phyloP scores from a whole-genome alignment of 2,329 filamentous ascomycete species.

The Incumbomyces delicatus region DNA sequence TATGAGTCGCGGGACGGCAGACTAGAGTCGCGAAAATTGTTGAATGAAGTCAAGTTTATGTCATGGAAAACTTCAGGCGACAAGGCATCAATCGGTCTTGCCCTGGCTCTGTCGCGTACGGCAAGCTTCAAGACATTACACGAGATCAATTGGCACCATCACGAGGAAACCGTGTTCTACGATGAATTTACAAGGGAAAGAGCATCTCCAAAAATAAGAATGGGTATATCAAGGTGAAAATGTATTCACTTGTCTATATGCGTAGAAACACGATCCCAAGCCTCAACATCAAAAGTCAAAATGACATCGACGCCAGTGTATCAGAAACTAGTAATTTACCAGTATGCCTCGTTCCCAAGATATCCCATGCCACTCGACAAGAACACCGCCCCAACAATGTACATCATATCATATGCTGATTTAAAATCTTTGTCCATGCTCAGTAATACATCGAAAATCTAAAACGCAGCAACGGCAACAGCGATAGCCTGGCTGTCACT shows the following conservation, averaged over 20 bases:
- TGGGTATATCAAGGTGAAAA: slow-evolving; percentile 1
- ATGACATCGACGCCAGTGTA: not conserved
- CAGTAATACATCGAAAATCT: slow-evolving; percentile 19
- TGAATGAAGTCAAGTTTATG: not conserved
- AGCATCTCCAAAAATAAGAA: too few relatives aligned
- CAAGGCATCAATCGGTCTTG: not conserved
- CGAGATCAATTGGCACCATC: too few relatives aligned
- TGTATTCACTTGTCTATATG: slow-evolving; percentile 4
- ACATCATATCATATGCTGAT: not conserved
- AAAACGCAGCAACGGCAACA: slow-evolving; percentile 77
- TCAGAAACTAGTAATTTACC: too few relatives aligned
- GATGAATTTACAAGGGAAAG: too few relatives aligned
- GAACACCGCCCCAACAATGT: not conserved
- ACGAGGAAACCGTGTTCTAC: too few relatives aligned
- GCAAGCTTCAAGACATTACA: not conserved
- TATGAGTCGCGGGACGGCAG: too few relatives aligned
- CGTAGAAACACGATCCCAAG: not conserved
- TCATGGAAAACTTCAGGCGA: slow-evolving; percentile 1
- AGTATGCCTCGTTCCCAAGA: too few relatives aligned
- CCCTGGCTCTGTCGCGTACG: too few relatives aligned
- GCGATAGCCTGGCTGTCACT: slow-evolving; percentile 90
- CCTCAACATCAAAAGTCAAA: not conserved
- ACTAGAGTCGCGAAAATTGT: too few relatives aligned
- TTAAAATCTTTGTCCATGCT: not conserved
- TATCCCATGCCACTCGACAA: not conserved